Conservation (phyloP, 208 protist species). For the Tetramitus jugosus region DNA sequence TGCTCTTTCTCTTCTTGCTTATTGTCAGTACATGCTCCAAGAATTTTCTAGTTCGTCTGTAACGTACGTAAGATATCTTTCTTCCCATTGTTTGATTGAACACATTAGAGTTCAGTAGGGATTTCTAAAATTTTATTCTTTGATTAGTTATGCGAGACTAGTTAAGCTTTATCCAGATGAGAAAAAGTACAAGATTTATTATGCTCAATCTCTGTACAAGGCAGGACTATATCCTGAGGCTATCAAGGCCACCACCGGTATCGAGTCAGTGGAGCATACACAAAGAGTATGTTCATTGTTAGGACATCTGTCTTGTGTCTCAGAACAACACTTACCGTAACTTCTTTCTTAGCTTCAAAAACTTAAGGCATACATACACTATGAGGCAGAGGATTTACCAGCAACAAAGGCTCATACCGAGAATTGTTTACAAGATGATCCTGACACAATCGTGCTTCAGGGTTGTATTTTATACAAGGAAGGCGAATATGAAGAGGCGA, state of each 20-base stretch:
- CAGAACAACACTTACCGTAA: too few species aligned
- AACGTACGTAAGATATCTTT: conserved; percentile 35
- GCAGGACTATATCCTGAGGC: conserved; percentile 78
- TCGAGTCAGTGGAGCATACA: conserved; percentile 64
- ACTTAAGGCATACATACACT: conserved; percentile 76
- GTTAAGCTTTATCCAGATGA: conserved; percentile 75
- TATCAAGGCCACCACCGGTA: conserved; percentile 58
- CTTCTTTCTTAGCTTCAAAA: too few species aligned
- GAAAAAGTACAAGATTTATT: conserved; percentile 88
- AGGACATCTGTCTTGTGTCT: not conserved
- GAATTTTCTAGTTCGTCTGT: conserved; percentile 69
- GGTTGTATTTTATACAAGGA: conserved; percentile 79
- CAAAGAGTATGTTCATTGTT: not conserved
- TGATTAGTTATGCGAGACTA: conserved; percentile 77
- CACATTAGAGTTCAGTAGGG: too few species aligned
- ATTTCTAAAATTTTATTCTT: too few species aligned
- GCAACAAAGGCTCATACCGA: conserved; percentile 77
- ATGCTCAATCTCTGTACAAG: conserved; percentile 88
- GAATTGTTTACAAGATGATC: conserved; percentile 61
- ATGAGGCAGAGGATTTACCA: conserved; percentile 77
- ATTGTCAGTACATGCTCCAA: conserved; percentile 87
- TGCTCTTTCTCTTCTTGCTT: conserved; percentile 88
- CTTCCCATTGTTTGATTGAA: conserved; percentile 26
- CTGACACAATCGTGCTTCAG: conserved; percentile 68
- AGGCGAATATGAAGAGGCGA: conserved; percentile 78